Evolutionary conservation across 2,329 filamentous ascomycete genomes (phyloP).

Genomic region (Pseudogymnoascus sp.): DNA sequence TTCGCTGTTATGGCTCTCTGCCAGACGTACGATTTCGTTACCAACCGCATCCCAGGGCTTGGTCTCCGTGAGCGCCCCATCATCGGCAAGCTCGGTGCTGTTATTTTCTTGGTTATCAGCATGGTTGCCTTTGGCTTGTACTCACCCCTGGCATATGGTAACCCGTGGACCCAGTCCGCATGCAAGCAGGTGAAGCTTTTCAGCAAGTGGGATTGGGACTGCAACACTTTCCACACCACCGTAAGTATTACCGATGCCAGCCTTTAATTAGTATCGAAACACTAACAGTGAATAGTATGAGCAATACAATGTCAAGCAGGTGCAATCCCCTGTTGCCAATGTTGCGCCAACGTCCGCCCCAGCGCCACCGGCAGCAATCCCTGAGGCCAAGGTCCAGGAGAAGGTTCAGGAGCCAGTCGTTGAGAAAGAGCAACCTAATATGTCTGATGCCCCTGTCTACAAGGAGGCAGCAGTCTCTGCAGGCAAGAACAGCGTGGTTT

Average conservation of each 20-base stretch:
- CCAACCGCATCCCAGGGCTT: constrained; percentile 62
- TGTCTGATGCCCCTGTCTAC: constrained; percentile 26
- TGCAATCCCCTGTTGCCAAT: constrained; percentile 12
- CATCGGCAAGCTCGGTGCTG: constrained; percentile 66
- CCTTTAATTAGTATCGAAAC: no score
- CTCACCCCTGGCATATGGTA: constrained; percentile 85
- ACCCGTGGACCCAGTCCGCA: constrained; percentile 82
- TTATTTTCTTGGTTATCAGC: constrained; percentile 66
- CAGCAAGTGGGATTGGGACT: constrained; percentile 92
- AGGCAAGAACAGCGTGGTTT: constrained; percentile 26
- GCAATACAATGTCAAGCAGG: neutral
- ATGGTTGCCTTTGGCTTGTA: constrained; percentile 76
- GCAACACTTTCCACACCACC: constrained; percentile 80
- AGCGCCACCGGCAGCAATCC: constrained; percentile 18
- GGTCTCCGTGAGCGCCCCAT: constrained; percentile 63
- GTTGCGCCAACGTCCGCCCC: constrained; percentile 21
- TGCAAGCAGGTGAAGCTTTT: constrained; percentile 86
- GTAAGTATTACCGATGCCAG: constrained; percentile 40
- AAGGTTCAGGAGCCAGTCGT: constrained; percentile 23
- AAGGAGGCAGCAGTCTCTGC: constrained; percentile 15
- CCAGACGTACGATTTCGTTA: constrained; percentile 81
- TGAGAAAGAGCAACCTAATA: constrained; percentile 16
- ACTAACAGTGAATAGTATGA: neutral
- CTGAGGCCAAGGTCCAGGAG: constrained; percentile 14
- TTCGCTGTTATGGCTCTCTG: constrained; percentile 86